Conservation (phyloP, 495 filamentous ascomycete genomes). For the Apiosordaria backusii region DNA sequence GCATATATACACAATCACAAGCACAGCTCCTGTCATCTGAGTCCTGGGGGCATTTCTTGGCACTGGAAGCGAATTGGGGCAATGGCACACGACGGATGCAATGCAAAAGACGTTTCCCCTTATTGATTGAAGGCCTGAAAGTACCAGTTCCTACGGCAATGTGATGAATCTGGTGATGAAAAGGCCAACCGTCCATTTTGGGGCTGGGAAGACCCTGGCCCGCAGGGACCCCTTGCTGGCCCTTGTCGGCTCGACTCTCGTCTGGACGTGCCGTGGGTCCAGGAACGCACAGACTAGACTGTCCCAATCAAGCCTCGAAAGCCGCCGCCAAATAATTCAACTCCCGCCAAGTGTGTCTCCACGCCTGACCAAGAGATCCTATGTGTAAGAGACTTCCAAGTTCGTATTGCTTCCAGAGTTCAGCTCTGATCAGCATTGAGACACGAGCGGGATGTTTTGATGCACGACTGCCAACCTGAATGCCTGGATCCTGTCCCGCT, state of each 20-base stretch:
- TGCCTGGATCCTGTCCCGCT: neutral
- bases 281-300: constrained; percentile 9
- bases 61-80: neutral
- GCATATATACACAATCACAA: neutral
- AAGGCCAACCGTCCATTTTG: neutral
- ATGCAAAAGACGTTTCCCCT: neutral
- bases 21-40: neutral
- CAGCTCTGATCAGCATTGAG: neutral
- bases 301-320: constrained; percentile 3
- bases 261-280: neutral
- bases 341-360: constrained; percentile 1
- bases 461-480: neutral
- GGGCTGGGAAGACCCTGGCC: neutral
- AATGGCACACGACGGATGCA: neutral
- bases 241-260: neutral
- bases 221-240: constrained; percentile 5
- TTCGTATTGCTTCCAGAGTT: neutral
- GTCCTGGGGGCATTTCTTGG: neutral
- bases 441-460: neutral
- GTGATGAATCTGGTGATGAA: neutral
- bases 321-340: constrained; percentile 6
- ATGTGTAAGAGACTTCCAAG: neutral
- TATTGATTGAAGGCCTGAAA: too few species aligned
- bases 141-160: neutral
- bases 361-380: neutral